Evolutionary conservation across 805 yeast genomes (phyloP), one percentile per base, ranked within the genome.

Genomic region (Nakazawaea pomicola): DNA sequence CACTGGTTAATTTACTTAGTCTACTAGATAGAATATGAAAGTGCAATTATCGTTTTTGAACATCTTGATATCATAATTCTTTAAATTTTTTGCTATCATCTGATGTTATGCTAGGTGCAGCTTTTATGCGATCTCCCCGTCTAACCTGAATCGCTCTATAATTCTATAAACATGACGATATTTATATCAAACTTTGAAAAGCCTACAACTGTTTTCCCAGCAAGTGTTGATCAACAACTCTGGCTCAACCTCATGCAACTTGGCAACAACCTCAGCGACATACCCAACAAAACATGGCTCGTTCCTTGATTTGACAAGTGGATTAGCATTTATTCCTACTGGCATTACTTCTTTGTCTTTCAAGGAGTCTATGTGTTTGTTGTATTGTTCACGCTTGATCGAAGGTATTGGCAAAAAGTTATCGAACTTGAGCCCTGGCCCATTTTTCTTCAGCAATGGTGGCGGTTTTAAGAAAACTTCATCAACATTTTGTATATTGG

Each of bases 231-330:
- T 65, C 3, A 84, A 59, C 11, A 60, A 62, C 20, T 67, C 60
- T 4, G 76, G 61, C 0, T 70, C 52, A 2, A 70, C 48, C 0
- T 57, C 56, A 17, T 45, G 37, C 35, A 83, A 54, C 12, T 68
- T 72, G 2, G 85, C 71, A 29, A 84, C 65, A 2, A 80, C 78
- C 44, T 74, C 76, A 1, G 95, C 97, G 0, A 89, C 89, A 43
- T 78, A 76, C 3, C 88, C 87, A 40, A 93, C 78, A 33, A 77
- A 72, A 38, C 95, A 89, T 0, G 99, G 99, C 60, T 93, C 99
- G 58, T 93, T 89, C 54, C 99, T 71, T 0, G 91, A 82, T 48
- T 83, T 83, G 32, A 93, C 74, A 67, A 87, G 49, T 3, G 80
- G 79, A 6, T 14, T 17, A n/a, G 42, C 33, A 16, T 37, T 18